A percentile compares a stretch with the other conserved stretches of the same genome.
Evolutionary conservation across 257 asterid genomes (phyloP).

Genomic region (Coffea canephora): DNA sequence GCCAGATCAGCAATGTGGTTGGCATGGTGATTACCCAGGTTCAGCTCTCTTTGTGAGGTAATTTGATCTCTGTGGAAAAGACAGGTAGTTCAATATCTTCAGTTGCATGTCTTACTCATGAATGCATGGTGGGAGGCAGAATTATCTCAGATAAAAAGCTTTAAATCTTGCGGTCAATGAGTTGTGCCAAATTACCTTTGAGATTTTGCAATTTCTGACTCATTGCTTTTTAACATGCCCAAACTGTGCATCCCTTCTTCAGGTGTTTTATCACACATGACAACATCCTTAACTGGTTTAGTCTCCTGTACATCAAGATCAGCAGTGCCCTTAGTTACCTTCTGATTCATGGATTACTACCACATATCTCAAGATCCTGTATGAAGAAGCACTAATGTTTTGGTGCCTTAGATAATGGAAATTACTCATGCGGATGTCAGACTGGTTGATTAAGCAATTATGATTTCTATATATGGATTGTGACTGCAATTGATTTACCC

Average conservation of each 20-base stretch:
- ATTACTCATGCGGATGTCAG: no score
- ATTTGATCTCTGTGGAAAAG: constrained; percentile 31
- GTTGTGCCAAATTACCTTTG: constrained; percentile 26
- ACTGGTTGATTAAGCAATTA: no score
- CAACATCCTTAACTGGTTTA: no score
- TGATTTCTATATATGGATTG: no score
- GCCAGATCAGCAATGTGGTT: constrained; percentile 37
- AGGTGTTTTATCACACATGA: no score
- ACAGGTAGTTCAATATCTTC: background rate
- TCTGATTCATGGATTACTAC: no score
- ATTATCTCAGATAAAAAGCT: background rate
- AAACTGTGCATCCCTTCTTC: background rate
- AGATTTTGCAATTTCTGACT: constrained; percentile 17
- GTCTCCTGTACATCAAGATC: no score
- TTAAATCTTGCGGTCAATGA: background rate
- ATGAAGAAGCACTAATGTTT: no score
- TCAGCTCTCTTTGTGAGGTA: constrained; percentile 20
- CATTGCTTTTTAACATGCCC: constrained; percentile 20
- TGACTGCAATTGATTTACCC: no score
- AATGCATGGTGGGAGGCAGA: background rate
- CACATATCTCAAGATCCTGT: no score
- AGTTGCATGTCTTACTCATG: background rate
- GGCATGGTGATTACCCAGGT: constrained; percentile 29
- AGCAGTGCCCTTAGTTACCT: no score
- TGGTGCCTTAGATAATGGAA: no score